These are phyloP conservation scores for Aquanectria penicillioides DNA, from an alignment of 2,329 filamentous ascomycete species.

Conservation along the genomic window DNA sequence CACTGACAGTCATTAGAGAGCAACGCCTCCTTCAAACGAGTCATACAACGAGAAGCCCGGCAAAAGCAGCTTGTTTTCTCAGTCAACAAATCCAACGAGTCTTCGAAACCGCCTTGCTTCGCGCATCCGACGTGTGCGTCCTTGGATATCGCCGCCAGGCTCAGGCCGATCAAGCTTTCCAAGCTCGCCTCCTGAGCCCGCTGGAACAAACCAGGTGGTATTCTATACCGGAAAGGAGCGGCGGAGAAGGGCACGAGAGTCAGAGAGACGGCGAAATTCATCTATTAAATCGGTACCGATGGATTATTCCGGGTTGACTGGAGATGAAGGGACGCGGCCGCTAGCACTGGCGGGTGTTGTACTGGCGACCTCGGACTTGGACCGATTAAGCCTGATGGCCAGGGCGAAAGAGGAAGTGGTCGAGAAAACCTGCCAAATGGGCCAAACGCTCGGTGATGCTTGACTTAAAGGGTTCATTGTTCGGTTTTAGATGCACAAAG, in stretches of 20 bases:
- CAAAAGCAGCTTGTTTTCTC: constrained; percentile 36
- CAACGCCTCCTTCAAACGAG: constrained; percentile 16
- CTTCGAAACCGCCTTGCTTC: constrained; percentile 37
- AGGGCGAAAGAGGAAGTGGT: constrained; percentile 23
- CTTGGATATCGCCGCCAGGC: constrained; percentile 36
- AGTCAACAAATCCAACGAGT: constrained; percentile 36
- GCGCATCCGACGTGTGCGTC: constrained; percentile 38
- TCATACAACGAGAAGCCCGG: constrained; percentile 23
- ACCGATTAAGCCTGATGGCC: constrained; percentile 44
- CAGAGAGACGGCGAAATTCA: constrained; percentile 37
- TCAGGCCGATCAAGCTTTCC: constrained; percentile 31
- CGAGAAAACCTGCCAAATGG: background rate
- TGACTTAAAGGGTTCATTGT: background rate
- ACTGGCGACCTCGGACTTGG: constrained; percentile 45
- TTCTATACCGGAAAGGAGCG: constrained; percentile 42
- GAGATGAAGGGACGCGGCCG: constrained; percentile 34
- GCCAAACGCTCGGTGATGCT: background rate
- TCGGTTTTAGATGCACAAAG: background rate
- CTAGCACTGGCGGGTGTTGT: constrained; percentile 41
- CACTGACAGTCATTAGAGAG: constrained; percentile 22
- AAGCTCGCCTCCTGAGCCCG: constrained; percentile 18
- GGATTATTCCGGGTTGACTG: constrained; percentile 30
- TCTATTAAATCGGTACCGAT: constrained; percentile 32
- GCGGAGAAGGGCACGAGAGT: constrained; percentile 44
- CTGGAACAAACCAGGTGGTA: constrained; percentile 6